Conservation (phyloP, 495 filamentous ascomycete genomes). For the Neurospora discreta region DNA sequence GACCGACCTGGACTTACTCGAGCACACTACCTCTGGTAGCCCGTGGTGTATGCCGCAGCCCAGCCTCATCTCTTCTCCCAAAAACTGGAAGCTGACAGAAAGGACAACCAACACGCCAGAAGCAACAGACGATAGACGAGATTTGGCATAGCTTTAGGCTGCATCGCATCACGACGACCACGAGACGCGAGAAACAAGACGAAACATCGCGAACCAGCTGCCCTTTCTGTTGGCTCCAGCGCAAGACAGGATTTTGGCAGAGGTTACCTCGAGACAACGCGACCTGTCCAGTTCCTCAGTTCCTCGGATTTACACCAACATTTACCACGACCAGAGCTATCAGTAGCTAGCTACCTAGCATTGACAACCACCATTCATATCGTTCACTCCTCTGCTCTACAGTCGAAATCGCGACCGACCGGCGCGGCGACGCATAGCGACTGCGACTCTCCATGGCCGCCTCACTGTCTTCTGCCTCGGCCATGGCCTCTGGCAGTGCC, state of each 20-base stretch:
- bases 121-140: background rate
- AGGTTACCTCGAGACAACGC: background rate
- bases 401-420: background rate
- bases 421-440: background rate
- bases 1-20: background rate
- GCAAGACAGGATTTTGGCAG: background rate
- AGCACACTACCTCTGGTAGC: background rate
- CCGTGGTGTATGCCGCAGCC: background rate
- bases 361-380: background rate
- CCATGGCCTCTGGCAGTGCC: constrained; percentile 4
- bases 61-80: background rate
- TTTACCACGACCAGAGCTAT: background rate
- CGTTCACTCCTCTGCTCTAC: background rate
- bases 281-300: background rate
- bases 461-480: constrained; percentile 13
- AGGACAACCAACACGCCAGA: background rate
- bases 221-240: background rate
- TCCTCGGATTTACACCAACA: background rate
- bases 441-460: constrained; percentile 17
- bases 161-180: background rate
- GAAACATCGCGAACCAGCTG: background rate
- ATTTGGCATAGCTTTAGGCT: background rate
- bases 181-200: background rate
- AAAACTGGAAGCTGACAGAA: background rate
- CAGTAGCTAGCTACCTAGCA: background rate